Evolutionary conservation across 2,329 filamentous ascomycete species (phyloP), one percentile per base, ranked within the genome.

Genomic region (Arthrobotrys pseudoclavata): DNA sequence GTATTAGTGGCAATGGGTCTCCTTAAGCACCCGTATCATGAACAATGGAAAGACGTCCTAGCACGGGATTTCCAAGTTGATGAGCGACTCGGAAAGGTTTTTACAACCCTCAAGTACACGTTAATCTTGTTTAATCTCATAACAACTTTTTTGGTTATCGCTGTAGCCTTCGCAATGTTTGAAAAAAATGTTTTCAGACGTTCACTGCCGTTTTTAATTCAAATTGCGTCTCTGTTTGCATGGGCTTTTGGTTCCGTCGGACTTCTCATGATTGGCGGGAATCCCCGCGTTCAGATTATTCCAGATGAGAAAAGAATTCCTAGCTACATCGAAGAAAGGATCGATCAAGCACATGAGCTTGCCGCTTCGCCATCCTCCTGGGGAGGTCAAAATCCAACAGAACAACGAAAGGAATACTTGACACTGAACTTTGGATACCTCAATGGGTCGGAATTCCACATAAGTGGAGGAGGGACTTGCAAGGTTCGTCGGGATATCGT

Each of bases 231-330:
- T n/a, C 48, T 72, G 2, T 72, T 37, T 26, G 26, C 69, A 6
- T 72, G 69, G 69, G 57, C 69, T 3, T 72, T 72, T 57, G 69
- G 69, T 12, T 40, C 69, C 4, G 34, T 72, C 4, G 69, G 69
- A n/a, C 60, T 72, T 55, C 47, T 72, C 1, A 72, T 72, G 69
- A 57, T 72, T 24, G 69, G 69, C 12, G 69, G 69, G 5, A 72
- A 72, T 29, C 69, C 69, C 5, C 45, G 69, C 5, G 69, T 72
- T 18, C 37, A 72, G 42, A 64, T 72, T 15, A 48, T 72, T 34
- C 12, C 52, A 26, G 34, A 37, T 9, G 60, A 64, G 47, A 60
- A 60, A 60, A 18, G 18, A 6, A 57, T 64, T 20, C 69, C 69
- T 7, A 34, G 60, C 13, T 55, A 72, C 20, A 72, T 72, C 20